phyloP scores from a whole-genome alignment of 805 yeast species.

The Candida ovalis region DNA sequence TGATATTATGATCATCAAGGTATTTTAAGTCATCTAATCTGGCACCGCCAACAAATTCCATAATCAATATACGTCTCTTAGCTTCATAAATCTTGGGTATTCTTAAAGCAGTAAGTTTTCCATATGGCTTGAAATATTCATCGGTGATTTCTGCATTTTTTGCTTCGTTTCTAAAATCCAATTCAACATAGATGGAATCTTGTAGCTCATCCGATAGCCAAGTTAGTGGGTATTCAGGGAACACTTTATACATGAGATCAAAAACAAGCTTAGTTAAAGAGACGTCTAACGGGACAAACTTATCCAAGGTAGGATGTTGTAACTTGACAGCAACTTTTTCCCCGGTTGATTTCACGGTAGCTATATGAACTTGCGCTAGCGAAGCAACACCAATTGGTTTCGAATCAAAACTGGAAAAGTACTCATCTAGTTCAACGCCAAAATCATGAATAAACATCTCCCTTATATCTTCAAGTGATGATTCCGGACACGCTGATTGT shows the following conservation, averaged over 20 bases:
- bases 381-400: slow-evolving; percentile 93
- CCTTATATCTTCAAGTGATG: slow-evolving; percentile 65
- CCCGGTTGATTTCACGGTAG: slow-evolving; percentile 52
- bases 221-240: slow-evolving; percentile 89
- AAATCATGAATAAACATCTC: slow-evolving; percentile 67
- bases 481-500: slow-evolving; percentile 85
- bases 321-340: slow-evolving; percentile 84
- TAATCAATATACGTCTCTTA: slow-evolving; percentile 65
- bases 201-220: slow-evolving; percentile 97
- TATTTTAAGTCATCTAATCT: slow-evolving; percentile 74
- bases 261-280: slow-evolving; percentile 75
- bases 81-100: slow-evolving; percentile 73
- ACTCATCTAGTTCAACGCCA: slow-evolving; percentile 54
- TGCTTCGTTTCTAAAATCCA: slow-evolving; percentile 87
- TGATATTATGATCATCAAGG: slow-evolving; percentile 58
- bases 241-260: slow-evolving; percentile 64
- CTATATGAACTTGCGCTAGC: slow-evolving; percentile 91
- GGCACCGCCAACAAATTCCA: slow-evolving; percentile 84
- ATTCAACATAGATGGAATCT: slow-evolving; percentile 81
- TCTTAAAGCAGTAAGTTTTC: slow-evolving; percentile 65
- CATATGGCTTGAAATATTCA: slow-evolving; percentile 56
- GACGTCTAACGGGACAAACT: slow-evolving; percentile 89
- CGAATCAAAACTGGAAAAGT: slow-evolving; percentile 63
- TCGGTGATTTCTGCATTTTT: slow-evolving; percentile 70
- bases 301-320: slow-evolving; percentile 85